Percentiles rank a stretch among this genome's conserved stretches.
These are phyloP conservation scores for Myxozyma geophila DNA, from an alignment of 805 yeast species.

Conservation along the genomic window DNA sequence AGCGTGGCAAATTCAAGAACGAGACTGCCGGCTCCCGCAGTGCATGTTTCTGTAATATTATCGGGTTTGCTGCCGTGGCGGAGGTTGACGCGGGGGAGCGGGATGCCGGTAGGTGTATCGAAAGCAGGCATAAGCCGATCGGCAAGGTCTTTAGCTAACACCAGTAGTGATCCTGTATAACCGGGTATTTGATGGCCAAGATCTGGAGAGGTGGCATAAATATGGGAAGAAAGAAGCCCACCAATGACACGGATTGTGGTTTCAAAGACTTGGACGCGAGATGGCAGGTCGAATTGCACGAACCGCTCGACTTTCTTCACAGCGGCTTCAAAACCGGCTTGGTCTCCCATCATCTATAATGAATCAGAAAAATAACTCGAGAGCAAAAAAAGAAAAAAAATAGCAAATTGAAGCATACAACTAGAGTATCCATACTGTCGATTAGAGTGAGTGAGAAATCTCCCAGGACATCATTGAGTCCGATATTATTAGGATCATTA, in stretches of 20 bases:
- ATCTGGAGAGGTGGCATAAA: conserved; percentile 61
- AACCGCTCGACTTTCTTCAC: conserved; percentile 50
- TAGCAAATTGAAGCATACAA: conserved; percentile 48
- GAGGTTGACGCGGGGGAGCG: conserved; percentile 79
- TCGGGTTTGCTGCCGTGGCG: conserved; percentile 52
- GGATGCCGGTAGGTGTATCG: conserved; percentile 63
- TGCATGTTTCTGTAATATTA: conserved; percentile 65
- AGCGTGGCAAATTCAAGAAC: conserved; percentile 78
- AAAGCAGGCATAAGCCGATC: conserved; percentile 71
- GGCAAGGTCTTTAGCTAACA: conserved; percentile 77
- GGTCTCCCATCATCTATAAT: conserved; percentile 56
- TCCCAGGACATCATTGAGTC: conserved; percentile 82
- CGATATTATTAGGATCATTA: conserved; percentile 56
- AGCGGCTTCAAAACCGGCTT: conserved; percentile 56
- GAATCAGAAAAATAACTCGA: not conserved
- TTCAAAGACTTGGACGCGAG: conserved; percentile 87
- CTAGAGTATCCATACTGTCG: conserved; percentile 79
- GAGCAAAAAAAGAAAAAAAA: too few relatives aligned
- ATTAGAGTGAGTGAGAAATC: conserved; percentile 77
- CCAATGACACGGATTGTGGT: conserved; percentile 82
- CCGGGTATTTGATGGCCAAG: conserved; percentile 50
- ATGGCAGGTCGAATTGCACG: conserved; percentile 60
- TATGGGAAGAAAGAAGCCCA: conserved; percentile 76
- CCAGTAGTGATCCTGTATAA: conserved; percentile 75
- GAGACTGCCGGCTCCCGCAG: conserved; percentile 86